Base-by-base conservation (phyloP, 108 stramenopile species). In the Cylindrotheca fusiformis region DNA sequence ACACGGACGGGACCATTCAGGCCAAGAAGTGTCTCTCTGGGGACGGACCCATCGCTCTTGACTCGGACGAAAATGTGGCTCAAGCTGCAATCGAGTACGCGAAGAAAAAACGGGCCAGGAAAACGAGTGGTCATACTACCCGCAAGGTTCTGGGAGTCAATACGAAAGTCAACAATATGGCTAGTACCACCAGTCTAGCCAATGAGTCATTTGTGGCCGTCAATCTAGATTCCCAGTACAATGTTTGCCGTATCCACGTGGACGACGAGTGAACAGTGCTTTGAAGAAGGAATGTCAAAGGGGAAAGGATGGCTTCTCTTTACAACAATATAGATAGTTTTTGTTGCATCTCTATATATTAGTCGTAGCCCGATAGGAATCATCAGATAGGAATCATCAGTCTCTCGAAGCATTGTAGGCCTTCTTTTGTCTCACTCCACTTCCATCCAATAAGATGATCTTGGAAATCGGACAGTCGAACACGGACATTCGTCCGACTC, bases 21-120 rank as follows among this genome's bases (percentile, higher is more conserved):
- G 59, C 72, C 58, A 80, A 80, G 59, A 93, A 93, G 55, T 85
- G 81, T 53, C 54, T 84, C 28, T 65, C 32, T 4, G 87, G 88
- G 3, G 87, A 89, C 23, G 91, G 91, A 4, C 86, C 68, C n/a
- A 82, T 93, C 27, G 77, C 79, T 8, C 67, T 88, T 26, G 91
- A 92, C 20, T 78, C 78, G 2, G 91, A 93, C 44, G 88, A 93
- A 52, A 58, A 30, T 1, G 80, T 65, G 21, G 66, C 79, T 29
- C 77, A 76, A 44, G 74, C 71, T 17, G 78, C 84, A 4, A 52
- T 70, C 6, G 69, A 70, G 2, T 87, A 52, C 46, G 75, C 67
- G 14, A 62, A 63, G 49, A 44, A 68, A 14, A 78, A 81, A 52
- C 10, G 41, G 20, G 18, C 50, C 5, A 8, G 31, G 5, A 21